Evolutionary conservation across 306 rosid genomes (phyloP).

Genomic region (Casuarina glauca): DNA sequence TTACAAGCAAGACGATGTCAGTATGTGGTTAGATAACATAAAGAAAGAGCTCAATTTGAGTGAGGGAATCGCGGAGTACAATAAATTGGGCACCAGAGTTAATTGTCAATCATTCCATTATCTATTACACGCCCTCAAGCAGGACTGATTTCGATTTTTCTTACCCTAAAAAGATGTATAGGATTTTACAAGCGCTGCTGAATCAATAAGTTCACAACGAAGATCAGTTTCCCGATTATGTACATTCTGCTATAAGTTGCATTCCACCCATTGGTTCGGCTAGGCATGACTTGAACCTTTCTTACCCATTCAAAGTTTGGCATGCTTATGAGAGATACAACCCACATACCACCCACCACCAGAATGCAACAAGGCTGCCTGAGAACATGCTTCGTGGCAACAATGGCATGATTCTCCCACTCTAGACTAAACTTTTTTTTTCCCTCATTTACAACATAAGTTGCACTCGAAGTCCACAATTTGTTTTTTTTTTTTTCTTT

Average conservation of each 20-base stretch:
- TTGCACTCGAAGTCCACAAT: slow-evolving; percentile 10
- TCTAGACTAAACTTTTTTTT: slow-evolving; percentile 2
- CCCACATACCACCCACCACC: not conserved
- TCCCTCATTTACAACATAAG: not conserved
- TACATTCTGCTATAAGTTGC: not conserved
- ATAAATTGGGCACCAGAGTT: not conserved
- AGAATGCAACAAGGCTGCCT: slow-evolving; percentile 8
- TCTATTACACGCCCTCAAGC: not conserved
- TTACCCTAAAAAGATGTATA: not conserved
- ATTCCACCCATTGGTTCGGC: not conserved
- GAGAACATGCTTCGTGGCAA: slow-evolving; percentile 12
- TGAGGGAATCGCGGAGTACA: not conserved
- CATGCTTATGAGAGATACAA: not conserved
- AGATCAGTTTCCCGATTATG: not conserved
- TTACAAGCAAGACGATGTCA: not conserved
- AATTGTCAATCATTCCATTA: not conserved
- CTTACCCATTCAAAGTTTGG: not conserved
- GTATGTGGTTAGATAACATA: not conserved
- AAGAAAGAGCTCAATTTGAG: not conserved
- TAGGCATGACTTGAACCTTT: not conserved
- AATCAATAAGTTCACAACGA: not conserved
- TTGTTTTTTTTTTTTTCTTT: slow-evolving; percentile 2
- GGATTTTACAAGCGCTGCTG: not conserved
- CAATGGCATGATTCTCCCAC: not conserved
- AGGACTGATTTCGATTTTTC: not conserved